Conservation (phyloP, 2,329 filamentous ascomycete species). For the Talaromyces sp. region DNA sequence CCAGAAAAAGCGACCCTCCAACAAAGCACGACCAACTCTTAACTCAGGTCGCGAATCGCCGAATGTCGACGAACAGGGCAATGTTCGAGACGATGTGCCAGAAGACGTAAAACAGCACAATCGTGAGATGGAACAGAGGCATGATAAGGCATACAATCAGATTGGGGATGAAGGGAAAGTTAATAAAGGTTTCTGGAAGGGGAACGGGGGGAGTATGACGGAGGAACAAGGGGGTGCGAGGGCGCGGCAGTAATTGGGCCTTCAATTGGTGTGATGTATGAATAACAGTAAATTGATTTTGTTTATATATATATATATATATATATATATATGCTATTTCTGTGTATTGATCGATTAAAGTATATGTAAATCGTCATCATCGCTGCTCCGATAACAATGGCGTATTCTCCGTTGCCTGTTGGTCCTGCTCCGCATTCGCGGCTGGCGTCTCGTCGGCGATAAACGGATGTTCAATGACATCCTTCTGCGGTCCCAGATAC, state of each 20-base stretch:
- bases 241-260: background rate
- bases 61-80: slow-evolving; percentile 29
- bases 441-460: background rate
- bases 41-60: slow-evolving; percentile 29
- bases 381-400: slow-evolving; percentile 5
- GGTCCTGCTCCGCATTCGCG: background rate
- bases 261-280: background rate
- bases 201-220: slow-evolving; percentile 7
- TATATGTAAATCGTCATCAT: background rate
- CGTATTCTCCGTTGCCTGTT: slow-evolving; percentile 1
- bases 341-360: background rate
- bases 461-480: slow-evolving; percentile 17
- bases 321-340: background rate
- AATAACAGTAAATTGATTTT: background rate
- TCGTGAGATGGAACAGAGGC: slow-evolving; percentile 29
- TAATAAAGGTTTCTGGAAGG: slow-evolving; percentile 21
- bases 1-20: slow-evolving; percentile 25
- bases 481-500: slow-evolving; percentile 47
- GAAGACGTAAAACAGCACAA: slow-evolving; percentile 37
- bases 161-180: slow-evolving; percentile 27
- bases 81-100: slow-evolving; percentile 26
- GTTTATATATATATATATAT: background rate
- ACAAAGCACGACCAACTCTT: slow-evolving; percentile 34
- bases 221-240: background rate
- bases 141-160: slow-evolving; percentile 34